Evolutionary conservation across 2,329 filamentous ascomycete species (phyloP), one percentile per base, ranked within the genome.

Genomic region (Phaeophleospora eucalypticola): DNA sequence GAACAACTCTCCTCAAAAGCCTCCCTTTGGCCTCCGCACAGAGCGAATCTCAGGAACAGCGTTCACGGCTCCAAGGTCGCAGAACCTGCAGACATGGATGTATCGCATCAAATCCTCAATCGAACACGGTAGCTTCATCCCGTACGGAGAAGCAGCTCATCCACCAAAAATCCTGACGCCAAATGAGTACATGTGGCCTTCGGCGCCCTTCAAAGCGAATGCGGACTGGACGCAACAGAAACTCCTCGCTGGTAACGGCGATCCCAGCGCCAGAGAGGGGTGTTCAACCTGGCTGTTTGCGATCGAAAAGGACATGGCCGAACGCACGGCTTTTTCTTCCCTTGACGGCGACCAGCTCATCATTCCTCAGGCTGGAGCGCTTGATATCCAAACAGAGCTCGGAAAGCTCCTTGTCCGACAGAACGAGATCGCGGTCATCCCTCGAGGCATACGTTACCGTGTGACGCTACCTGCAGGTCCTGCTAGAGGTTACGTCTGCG

Each of bases 1-100:
- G 37, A 79, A 83, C 37, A 93, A 93, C 72, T 86, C 84, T 2
- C 88, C 88, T 0, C 87, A 91, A 64, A 87, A 88, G 63, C 83
- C 82, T 0, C 77, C 86, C 0, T 80, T 82, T 55, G 87, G 86
- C 0, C 80, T 94, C 27, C 90, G 90, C 66, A 81, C 87, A 10
- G 88, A 93, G 69, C 74, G 79, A 56, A 68, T 79, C 9, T 78
- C 76, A 7, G 77, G 76, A 4, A 79, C 75, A 2, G 74, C 77
- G n/a, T 80, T 80, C 60, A 74, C 76, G 41, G 75, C 76, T 17
- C 77, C 77, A 3, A 68, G 77, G 24, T 67, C 73, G 52, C 68
- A 73, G 56, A 79, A 78, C 58, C 71, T 76, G 58, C 77, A 79
- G 54, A 70, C 76, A 51, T 80, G 76, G 76, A 65, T 80, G 24